Evolutionary conservation across 305 asterid genomes (phyloP), one percentile per base, ranked within the genome.

Genomic region (Ruellia speciosa): DNA sequence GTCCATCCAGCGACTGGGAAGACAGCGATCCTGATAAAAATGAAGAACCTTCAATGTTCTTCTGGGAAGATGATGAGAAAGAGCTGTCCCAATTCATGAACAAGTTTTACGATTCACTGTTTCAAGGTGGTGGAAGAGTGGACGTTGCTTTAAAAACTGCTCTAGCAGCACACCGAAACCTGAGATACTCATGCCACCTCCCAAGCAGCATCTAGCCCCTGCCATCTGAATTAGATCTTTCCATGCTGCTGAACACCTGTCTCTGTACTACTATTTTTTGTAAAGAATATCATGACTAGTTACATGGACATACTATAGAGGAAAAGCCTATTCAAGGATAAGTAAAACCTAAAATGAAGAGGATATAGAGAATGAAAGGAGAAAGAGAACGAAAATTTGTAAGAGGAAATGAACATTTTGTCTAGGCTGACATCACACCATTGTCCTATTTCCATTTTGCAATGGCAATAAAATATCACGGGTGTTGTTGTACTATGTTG

Each of bases 1-100:
- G 95, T 59, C 94, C 96, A 33, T 74, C 63, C 13, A 89, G 96
- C 61, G 99, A 93, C 56, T 93, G 99, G 99, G 99, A 93, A 63
- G 96, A 88, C 34, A 86, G 88, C 50, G 97, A 86, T 40, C 86
- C 85, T 0, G 96, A 86, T 46, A 83, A 77, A 65, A 64, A 55
- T 8, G 94, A 77, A 58, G 87, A 77, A 58, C 77, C 34, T 6
- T 56, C 87, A 0, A 60, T 65, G 60, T 68, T 53, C 52, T 70
- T 78, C 49, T 93, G 96, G 97, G 97, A 93, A 17, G 94, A 88
- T 19, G 92, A 86, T 14, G 97, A 93, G 82, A 94, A 90, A 66
- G 92, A 88, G 50, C 59, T 88, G 70, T 81, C 94, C 62, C 86
- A 79, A 64, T 88, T 88, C 49, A 74, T 93, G 50, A 75, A 80